phyloP scores from a whole-genome alignment of 352 stramenopile species.

The Globisporangium cylindrosporum region DNA sequence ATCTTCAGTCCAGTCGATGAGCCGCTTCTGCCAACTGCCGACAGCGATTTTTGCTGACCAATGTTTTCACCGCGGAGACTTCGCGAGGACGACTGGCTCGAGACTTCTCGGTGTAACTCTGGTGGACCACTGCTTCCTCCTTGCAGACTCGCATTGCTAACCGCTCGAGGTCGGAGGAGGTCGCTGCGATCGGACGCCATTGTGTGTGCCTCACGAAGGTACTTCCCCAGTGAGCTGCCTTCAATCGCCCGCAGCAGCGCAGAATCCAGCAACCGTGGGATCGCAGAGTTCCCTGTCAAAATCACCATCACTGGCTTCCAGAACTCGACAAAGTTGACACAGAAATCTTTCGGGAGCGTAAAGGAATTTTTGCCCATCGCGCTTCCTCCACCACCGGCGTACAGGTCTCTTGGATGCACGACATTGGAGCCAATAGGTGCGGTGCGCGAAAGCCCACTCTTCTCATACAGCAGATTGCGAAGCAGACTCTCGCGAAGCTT shows the following conservation, averaged over 20 bases:
- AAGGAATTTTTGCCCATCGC: constrained; percentile 27
- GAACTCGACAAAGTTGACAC: constrained; percentile 63
- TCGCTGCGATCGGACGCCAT: constrained; percentile 18
- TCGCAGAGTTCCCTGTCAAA: constrained; percentile 36
- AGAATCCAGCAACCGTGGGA: constrained; percentile 47
- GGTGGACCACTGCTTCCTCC: constrained; percentile 27
- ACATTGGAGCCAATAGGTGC: constrained; percentile 48
- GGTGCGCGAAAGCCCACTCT: constrained; percentile 42
- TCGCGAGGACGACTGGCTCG: constrained; percentile 43
- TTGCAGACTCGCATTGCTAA: constrained; percentile 33
- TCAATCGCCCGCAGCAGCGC: constrained; percentile 43
- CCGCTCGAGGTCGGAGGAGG: constrained; percentile 22
- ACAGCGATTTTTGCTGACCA: constrained; percentile 5
- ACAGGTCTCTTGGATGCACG: constrained; percentile 60
- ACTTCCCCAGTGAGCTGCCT: constrained; percentile 43
- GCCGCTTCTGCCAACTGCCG: constrained; percentile 7
- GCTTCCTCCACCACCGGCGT: constrained; percentile 30
- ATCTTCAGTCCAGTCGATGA: constrained; percentile 23
- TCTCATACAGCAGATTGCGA: constrained; percentile 57
- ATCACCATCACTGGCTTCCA: constrained; percentile 40
- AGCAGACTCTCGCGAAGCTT: constrained; percentile 63
- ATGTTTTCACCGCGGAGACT: constrained; percentile 24
- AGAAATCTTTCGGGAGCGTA: constrained; percentile 45
- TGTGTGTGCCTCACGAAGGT: constrained; percentile 57
- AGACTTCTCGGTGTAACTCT: constrained; percentile 45